Base-by-base conservation (phyloP, 768 basidiomycete species). In the Phlebiopsis flavidoalba region DNA sequence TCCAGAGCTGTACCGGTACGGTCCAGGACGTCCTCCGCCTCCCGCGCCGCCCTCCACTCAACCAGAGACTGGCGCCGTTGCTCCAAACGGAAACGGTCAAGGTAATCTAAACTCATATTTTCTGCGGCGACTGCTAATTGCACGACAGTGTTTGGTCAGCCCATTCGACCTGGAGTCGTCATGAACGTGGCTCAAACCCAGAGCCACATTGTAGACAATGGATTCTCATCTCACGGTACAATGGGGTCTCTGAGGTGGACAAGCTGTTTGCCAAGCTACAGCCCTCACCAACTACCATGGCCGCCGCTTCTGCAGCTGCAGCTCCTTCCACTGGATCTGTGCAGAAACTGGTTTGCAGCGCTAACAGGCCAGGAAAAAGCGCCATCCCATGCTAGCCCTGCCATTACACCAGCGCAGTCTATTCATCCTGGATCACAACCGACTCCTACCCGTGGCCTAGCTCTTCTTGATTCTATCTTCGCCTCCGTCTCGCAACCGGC, bases 1-100 rank as follows among this genome's bases (percentile, higher is more conserved):
- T 69, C 91, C 91, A 12, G 83, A 89, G 61, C 78, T 88, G 60
- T 89, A 77, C 67, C 79, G 82, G 60, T 89, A 88, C 71, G 86
- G 86, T 21, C 87, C 86, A 3, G 84, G 83, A 63, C 75, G 80
- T 35, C 85, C 83, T 6, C 87, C 87, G 5, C 87, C 85, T 17
- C 83, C 84, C 24, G 65, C 76, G 72, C 45, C 57, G 8, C 40
- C 45, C 40, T 22, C 40, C 45, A n/a, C 21, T 22, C 26, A n/a
- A 31, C 17, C 40, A 22, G 45, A 56, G 19, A 45, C 8, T 56
- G 37, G 40, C 40, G 40, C 40, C 11, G 12, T 8, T 17, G 17
- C 40, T 17, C 12, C 40, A 12, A 43, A 43, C 17, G 40, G 40
- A 10, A 3, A 43, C 3, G 3, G 12, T 17, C 40, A 43, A 43